Conservation (phyloP, 768 basidiomycete genomes). For the Cubamyces sp. region DNA sequence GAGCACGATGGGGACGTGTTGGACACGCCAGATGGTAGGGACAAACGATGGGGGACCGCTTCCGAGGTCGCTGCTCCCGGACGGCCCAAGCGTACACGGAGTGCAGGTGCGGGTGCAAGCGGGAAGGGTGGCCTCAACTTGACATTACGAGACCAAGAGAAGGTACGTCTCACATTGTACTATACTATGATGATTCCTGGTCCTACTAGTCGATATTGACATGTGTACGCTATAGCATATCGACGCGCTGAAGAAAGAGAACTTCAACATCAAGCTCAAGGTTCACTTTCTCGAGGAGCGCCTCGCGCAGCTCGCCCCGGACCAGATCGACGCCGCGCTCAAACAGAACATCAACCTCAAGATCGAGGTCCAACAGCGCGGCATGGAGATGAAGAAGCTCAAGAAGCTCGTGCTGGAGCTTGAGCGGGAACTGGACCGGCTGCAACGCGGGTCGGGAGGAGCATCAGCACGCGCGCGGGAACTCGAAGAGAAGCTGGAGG, state of each 20-base stretch:
- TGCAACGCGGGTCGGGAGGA: constrained; percentile 52
- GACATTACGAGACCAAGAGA: constrained; percentile 95
- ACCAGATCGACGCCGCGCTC: constrained; percentile 88
- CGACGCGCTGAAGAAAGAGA: constrained; percentile 94
- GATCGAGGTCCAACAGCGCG: constrained; percentile 87
- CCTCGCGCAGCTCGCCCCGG: constrained; percentile 85
- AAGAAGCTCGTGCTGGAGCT: constrained; percentile 87
- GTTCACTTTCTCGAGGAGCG: constrained; percentile 96
- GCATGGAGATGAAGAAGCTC: constrained; percentile 89
- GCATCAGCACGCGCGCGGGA: constrained; percentile 65
- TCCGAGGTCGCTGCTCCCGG: constrained; percentile 23
- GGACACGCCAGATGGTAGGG: constrained; percentile 54
- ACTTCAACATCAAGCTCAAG: constrained; percentile 94
- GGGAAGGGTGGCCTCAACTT: constrained; percentile 45
- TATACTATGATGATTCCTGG: no score
- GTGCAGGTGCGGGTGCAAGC: constrained; percentile 11
- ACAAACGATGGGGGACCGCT: constrained; percentile 37
- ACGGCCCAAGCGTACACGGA: constrained; percentile 27
- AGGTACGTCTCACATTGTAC: constrained; percentile 53
- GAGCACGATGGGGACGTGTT: constrained; percentile 44
- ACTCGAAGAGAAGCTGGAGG: constrained; percentile 75
- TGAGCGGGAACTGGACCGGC: constrained; percentile 76
- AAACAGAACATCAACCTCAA: constrained; percentile 95
- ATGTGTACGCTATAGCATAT: constrained; percentile 66
- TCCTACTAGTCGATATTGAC: not conserved